Evolutionary conservation across 768 basidiomycete species (phyloP).

Genomic region (Boletus vinaceobasis): DNA sequence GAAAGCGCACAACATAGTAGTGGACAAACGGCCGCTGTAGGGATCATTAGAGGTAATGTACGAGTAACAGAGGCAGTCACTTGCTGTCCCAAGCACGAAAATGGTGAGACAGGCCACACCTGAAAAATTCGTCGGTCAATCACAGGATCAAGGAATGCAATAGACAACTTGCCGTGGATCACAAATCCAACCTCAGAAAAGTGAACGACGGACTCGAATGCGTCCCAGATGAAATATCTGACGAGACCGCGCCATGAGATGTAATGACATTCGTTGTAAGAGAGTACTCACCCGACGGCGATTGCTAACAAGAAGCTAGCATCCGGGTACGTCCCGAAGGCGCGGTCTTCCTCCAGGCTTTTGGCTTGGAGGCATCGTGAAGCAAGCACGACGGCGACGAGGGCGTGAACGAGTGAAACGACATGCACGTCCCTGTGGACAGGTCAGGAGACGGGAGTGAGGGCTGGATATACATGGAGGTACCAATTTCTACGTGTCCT

Average conservation of each 20-base stretch:
- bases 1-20: constrained; percentile 73
- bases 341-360: constrained; percentile 54
- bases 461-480: not conserved
- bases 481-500: constrained; percentile 62
- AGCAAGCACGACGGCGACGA: constrained; percentile 64
- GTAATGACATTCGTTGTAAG: not conserved
- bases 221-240: constrained; percentile 86
- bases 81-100: constrained; percentile 68
- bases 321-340: constrained; percentile 69
- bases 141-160: not conserved
- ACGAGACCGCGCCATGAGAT: not conserved
- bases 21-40: constrained; percentile 67
- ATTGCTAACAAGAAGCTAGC: constrained; percentile 63
- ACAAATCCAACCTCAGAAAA: constrained; percentile 73
- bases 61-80: constrained; percentile 24
- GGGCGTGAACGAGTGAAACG: constrained; percentile 70
- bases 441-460: not conserved
- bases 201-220: constrained; percentile 63
- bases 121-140: constrained; percentile 23
- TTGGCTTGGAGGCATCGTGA: constrained; percentile 48
- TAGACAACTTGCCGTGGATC: constrained; percentile 54
- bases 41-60: constrained; percentile 1
- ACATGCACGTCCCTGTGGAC: constrained; percentile 59
- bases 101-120: constrained; percentile 62
- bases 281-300: constrained; percentile 57